A percentile compares a stretch with the other conserved stretches of the same genome.
Evolutionary conservation across 176 grass and related monocot species (phyloP).

Genomic region (Lolium perenne): DNA sequence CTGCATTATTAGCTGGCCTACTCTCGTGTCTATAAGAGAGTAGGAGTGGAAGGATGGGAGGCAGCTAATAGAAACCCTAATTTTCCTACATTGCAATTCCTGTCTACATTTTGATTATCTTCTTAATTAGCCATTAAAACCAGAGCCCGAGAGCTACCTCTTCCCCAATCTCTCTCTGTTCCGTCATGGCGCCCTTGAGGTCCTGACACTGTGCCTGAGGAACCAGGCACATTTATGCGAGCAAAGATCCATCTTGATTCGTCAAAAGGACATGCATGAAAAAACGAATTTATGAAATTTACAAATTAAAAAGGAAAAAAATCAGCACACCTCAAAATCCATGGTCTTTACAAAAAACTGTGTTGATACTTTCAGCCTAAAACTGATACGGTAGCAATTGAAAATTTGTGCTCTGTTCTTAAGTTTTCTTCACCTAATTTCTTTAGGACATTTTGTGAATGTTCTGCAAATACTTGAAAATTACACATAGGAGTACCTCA

Average conservation of each 20-base stretch:
- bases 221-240: neutral
- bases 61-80: too few species aligned
- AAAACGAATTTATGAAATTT: neutral
- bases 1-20: too few species aligned
- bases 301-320: neutral
- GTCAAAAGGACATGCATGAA: neutral
- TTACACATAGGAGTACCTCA: neutral
- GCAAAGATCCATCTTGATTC: conserved; percentile 8
- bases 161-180: too few species aligned
- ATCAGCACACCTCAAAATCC: neutral
- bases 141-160: too few species aligned
- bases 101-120: too few species aligned
- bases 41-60: too few species aligned
- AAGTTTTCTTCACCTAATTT: neutral
- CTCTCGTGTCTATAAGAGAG: too few species aligned
- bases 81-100: too few species aligned
- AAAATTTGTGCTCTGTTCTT: neutral
- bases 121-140: too few species aligned
- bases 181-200: too few species aligned
- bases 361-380: neutral
- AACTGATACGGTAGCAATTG: neutral
- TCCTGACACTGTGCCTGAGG: neutral
- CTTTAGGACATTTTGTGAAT: neutral
- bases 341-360: neutral
- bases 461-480: neutral